phyloP scores from a whole-genome alignment of 495 filamentous ascomycete genomes.

The Penicillium argentinense region DNA sequence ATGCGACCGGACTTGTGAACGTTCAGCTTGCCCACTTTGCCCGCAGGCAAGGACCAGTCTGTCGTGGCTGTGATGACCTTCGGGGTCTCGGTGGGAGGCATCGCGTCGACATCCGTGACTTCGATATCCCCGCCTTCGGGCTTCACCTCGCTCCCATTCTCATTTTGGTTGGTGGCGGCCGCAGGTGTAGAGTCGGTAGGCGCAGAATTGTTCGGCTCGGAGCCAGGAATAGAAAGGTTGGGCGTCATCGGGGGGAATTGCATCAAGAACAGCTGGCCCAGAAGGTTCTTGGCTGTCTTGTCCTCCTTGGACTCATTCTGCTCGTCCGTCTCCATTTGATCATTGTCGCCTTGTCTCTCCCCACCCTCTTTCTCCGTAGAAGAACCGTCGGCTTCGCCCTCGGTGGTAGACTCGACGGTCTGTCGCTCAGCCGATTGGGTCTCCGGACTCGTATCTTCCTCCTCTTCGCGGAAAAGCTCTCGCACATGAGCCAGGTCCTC shows the following conservation, averaged over 20 bases:
- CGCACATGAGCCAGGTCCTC: slow-evolving; percentile 40
- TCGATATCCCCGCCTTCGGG: slow-evolving; percentile 33
- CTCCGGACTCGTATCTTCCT: slow-evolving; percentile 13
- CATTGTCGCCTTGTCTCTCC: too few relatives aligned
- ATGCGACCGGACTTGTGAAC: slow-evolving; percentile 51
- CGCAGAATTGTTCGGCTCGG: slow-evolving; percentile 3
- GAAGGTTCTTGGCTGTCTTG: slow-evolving; percentile 24
- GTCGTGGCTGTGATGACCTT: slow-evolving; percentile 39
- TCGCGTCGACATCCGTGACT: slow-evolving; percentile 27
- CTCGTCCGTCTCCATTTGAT: too few relatives aligned
- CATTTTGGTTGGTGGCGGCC: slow-evolving; percentile 1
- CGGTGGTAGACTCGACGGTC: slow-evolving; percentile 7
- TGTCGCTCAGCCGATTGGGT: slow-evolving; percentile 13
- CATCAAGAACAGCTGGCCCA: slow-evolving; percentile 52
- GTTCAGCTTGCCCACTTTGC: slow-evolving; percentile 55
- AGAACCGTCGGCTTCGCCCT: slow-evolving; percentile 14
- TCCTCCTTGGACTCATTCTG: slow-evolving; percentile 19
- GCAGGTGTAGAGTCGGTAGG: slow-evolving; percentile 6
- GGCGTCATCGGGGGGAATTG: slow-evolving; percentile 58
- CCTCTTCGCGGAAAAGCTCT: slow-evolving; percentile 32
- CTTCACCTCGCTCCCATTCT: slow-evolving; percentile 24
- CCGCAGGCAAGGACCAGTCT: slow-evolving; percentile 50
- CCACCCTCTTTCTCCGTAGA: slow-evolving; percentile 4
- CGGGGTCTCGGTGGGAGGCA: slow-evolving; percentile 12
- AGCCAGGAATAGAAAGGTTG: slow-evolving; percentile 39